Conservation (phyloP, 192 early-diverging fungal genomes). For the Diversispora epigaea region DNA sequence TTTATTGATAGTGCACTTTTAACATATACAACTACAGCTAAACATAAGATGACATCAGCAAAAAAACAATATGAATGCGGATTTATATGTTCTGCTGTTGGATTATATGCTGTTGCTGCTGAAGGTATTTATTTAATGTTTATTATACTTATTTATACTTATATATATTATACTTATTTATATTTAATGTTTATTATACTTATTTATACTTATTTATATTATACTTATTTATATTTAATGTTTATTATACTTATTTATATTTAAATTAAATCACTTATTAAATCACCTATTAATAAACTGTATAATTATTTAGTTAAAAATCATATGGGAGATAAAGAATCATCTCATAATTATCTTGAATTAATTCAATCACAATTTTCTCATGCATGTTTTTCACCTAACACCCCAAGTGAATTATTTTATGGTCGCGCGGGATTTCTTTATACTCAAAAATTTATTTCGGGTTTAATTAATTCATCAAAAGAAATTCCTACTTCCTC, state of each 20-base stretch:
- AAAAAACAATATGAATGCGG: conserved; percentile 4
- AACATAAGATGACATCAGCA: neutral
- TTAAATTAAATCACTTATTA: too few species aligned
- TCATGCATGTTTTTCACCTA: neutral
- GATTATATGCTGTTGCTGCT: conserved; percentile 10
- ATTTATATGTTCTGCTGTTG: conserved; percentile 19
- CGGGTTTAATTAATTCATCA: neutral
- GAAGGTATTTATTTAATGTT: neutral
- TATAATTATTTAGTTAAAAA: conserved; percentile 28
- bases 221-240: too few species aligned
- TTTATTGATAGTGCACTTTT: conserved; percentile 7
- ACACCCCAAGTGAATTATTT: conserved; percentile 9
- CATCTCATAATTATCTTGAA: neutral
- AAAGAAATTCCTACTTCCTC: neutral
- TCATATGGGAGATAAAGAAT: conserved; percentile 15
- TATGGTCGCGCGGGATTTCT: conserved; percentile 22
- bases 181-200: too few species aligned
- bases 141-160: neutral
- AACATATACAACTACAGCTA: neutral
- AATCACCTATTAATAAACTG: too few species aligned
- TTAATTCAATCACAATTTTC: neutral
- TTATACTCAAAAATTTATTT: neutral
- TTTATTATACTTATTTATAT: too few species aligned
- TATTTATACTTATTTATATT: too few species aligned
- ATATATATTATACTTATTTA: too few species aligned